These are phyloP conservation scores for Aeschynomene evenia DNA, from an alignment of 306 rosid genomes.

Conservation along the genomic window DNA sequence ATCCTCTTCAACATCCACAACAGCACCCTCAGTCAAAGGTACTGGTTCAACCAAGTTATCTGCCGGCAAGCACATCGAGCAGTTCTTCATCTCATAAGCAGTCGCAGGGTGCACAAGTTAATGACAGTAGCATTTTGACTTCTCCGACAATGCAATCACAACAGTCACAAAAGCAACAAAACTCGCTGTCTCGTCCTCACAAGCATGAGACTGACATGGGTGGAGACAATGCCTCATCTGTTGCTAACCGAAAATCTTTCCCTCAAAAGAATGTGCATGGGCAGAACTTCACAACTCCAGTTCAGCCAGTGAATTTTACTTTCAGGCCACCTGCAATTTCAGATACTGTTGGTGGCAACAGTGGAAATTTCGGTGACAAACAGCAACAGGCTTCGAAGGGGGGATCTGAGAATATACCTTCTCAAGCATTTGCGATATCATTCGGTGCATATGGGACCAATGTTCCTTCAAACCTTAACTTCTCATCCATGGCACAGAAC, in stretches of 20 bases:
- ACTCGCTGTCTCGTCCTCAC: slow-evolving; percentile 37
- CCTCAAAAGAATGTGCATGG: slow-evolving; percentile 44
- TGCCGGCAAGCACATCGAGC: slow-evolving; percentile 34
- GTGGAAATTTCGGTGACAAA: slow-evolving; percentile 46
- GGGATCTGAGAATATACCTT: slow-evolving; percentile 49
- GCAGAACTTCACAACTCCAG: slow-evolving; percentile 55
- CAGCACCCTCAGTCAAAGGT: slow-evolving; percentile 48
- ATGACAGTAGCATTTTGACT: slow-evolving; percentile 41
- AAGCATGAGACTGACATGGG: slow-evolving; percentile 44
- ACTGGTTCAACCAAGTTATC: slow-evolving; percentile 44
- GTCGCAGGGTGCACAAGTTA: slow-evolving; percentile 40
- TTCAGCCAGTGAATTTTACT: slow-evolving; percentile 57
- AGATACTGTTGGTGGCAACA: slow-evolving; percentile 36
- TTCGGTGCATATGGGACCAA: slow-evolving; percentile 45
- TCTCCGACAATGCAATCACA: slow-evolving; percentile 42
- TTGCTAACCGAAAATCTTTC: slow-evolving; percentile 39
- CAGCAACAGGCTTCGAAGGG: slow-evolving; percentile 49
- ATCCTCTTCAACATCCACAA: slow-evolving; percentile 58
- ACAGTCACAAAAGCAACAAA: slow-evolving; percentile 49
- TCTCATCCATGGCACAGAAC: slow-evolving; percentile 45
- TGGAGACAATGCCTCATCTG: slow-evolving; percentile 41
- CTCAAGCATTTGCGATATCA: slow-evolving; percentile 66
- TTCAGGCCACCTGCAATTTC: slow-evolving; percentile 52
- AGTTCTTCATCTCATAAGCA: slow-evolving; percentile 50
- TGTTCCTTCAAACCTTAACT: slow-evolving; percentile 50